A percentile compares a stretch with the other conserved stretches of the same genome.
phyloP scores from a whole-genome alignment of 306 rosid species.

The Lupinus albus region DNA sequence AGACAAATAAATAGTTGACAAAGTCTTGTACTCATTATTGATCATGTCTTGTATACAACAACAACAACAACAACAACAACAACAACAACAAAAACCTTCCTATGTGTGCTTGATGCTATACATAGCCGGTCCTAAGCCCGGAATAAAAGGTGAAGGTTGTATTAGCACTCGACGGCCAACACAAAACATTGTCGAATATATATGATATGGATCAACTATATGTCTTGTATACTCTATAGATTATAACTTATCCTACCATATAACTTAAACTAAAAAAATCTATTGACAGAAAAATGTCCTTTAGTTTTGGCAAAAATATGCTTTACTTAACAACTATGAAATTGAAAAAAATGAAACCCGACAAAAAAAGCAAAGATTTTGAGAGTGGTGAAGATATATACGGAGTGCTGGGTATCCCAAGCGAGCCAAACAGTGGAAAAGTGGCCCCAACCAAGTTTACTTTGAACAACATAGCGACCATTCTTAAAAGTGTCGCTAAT shows the following conservation, averaged over 20 bases:
- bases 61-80: no score
- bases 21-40: not conserved
- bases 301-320: no score
- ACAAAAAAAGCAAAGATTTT: not conserved
- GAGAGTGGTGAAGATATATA: slow-evolving; percentile 39
- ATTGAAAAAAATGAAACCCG: not conserved
- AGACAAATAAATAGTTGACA: not conserved
- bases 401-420: slow-evolving; percentile 72
- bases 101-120: no score
- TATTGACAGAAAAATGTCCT: not conserved
- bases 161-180: not conserved
- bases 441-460: slow-evolving; percentile 98
- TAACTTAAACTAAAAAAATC: not conserved
- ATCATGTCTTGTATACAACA: no score
- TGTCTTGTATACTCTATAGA: not conserved
- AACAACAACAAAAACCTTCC: no score
- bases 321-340: not conserved
- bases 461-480: slow-evolving; percentile 79
- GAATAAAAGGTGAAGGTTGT: no score
- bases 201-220: not conserved
- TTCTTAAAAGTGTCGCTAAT: slow-evolving; percentile 77
- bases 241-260: no score
- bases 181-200: no score
- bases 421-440: slow-evolving; percentile 99
- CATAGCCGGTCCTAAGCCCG: no score